phyloP scores from a whole-genome alignment of 306 rosid genomes.

The Malus domestica region ASM211411v1 NC_041796.1:12951501-12952000 shows the following conservation, averaged over 20 bases:
- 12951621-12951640: neutral
- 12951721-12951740: neutral
- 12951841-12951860: neutral
- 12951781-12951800: neutral
- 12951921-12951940: neutral
- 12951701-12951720: neutral
- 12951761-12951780: neutral
- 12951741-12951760: neutral
- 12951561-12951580: neutral
- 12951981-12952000: slow-evolving; percentile 83
- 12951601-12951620: neutral
- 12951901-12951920: slow-evolving; percentile 1
- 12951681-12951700: neutral
- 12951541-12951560: neutral
- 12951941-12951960: slow-evolving; percentile 68
- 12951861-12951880: neutral
- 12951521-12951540: neutral
- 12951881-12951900: neutral
- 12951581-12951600: neutral
- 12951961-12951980: slow-evolving; percentile 80
- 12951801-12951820: neutral
- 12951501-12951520: neutral
- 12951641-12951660: neutral
- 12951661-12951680: neutral
- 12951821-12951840: neutral